Evolutionary conservation across 148 eudicot species (phyloP), one percentile per base, ranked within the genome.

Genomic region (Heliamphora exappendiculata): DNA sequence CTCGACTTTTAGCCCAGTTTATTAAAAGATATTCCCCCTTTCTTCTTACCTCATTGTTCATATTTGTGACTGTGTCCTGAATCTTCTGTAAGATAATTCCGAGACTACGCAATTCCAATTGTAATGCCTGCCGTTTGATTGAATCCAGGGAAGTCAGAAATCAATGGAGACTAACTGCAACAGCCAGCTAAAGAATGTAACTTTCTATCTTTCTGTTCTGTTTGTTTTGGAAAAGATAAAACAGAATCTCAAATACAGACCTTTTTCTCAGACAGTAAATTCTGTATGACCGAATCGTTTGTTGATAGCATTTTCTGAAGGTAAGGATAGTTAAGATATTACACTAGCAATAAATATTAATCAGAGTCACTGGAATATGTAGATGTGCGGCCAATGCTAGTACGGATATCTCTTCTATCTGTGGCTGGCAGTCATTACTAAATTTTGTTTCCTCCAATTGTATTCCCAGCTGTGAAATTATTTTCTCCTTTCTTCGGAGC

Each of bases 371-470:
- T 16, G 16, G 36, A 42, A 41, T 42, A 74, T 31, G 29, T 45
- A 29, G 20, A 81, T 81, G n/a, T 45, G 51, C 6, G 28, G 28
- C 29, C 26, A 37, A 75, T 58, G 42, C 29, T 19, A 17, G 13
- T 31, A 73, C 73, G 93, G 93, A 89, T 89, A 89, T 87, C 73
- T 83, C 87, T 74, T 86, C 78, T 62, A 82, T 73, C 58, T 74
- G 79, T 59, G 83, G 60, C 72, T 55, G 81, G 76, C 34, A 74
- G 58, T 69, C 72, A 74, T 69, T 81, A 68, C 76, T 75, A 57
- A 63, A 63, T 73, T 77, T 86, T 59, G 86, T 82, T 54, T 83
- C 81, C 72, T 84, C 88, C 70, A 89, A 74, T 67, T 81, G 82
- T 67, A 82, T 80, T 77, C 87, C 83, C 67, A 89, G 81, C 73